A percentile compares a stretch with the other conserved stretches of the same genome.
These are phyloP conservation scores for Mycena floridula DNA, from an alignment of 768 basidiomycete genomes.

Conservation along the genomic window DNA sequence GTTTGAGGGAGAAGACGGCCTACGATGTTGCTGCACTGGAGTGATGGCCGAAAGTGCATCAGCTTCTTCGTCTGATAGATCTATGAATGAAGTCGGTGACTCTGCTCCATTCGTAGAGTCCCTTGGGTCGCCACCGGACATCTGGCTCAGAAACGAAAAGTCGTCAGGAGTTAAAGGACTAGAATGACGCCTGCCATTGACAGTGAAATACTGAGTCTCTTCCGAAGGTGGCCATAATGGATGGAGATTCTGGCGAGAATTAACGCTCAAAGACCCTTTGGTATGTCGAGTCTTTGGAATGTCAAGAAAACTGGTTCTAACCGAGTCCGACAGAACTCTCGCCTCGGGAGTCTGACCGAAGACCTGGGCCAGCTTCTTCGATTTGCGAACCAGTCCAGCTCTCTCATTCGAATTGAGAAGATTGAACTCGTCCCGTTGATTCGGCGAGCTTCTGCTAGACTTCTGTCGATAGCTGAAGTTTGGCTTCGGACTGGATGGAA, in stretches of 20 bases:
- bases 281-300: constrained; percentile 7
- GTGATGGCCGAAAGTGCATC: constrained; percentile 26
- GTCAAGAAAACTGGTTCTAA: constrained; percentile 15
- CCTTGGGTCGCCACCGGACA: background rate
- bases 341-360: constrained; percentile 61
- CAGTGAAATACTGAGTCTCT: constrained; percentile 19
- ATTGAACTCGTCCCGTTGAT: constrained; percentile 61
- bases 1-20: constrained; percentile 27
- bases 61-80: constrained; percentile 63
- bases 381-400: constrained; percentile 64
- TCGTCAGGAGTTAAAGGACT: constrained; percentile 46
- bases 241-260: constrained; percentile 12
- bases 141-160: constrained; percentile 27
- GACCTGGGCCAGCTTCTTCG: constrained; percentile 76
- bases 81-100: constrained; percentile 48
- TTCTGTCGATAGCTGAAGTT: constrained; percentile 23
- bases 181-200: constrained; percentile 44
- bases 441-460: constrained; percentile 3
- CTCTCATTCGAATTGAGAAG: constrained; percentile 58
- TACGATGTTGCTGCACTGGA: constrained; percentile 18
- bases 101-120: constrained; percentile 2
- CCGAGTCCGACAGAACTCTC: background rate
- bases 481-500: constrained; percentile 43
- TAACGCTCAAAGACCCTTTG: no score
- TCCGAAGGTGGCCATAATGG: constrained; percentile 30